Conservation (phyloP, 164 flowering plant species). For the Echeveria elegans region DNA sequence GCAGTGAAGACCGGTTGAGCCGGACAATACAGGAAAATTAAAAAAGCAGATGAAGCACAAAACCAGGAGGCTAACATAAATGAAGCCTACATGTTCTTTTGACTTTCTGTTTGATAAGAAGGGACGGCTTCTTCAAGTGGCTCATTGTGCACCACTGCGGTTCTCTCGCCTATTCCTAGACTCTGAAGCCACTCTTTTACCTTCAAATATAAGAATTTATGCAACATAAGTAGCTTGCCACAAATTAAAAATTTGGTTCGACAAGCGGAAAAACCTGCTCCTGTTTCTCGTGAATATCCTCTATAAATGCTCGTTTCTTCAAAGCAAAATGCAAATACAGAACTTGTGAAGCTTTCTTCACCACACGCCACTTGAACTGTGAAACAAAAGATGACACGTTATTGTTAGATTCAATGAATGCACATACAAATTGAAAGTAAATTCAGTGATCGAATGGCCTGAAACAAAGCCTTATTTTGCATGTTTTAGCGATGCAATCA, state of each 20-base stretch:
- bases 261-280: slow-evolving; percentile 50
- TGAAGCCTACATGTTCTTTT: slow-evolving; percentile 52
- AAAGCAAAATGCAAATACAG: slow-evolving; percentile 78
- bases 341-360: slow-evolving; percentile 92
- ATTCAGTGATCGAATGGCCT: too few relatives aligned
- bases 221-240: neutral
- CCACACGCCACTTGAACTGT: slow-evolving; percentile 86
- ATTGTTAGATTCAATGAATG: too few relatives aligned
- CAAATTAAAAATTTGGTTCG: neutral
- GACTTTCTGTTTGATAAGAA: slow-evolving; percentile 52
- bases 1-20: slow-evolving; percentile 16
- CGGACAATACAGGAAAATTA: slow-evolving; percentile 4
- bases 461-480: too few relatives aligned
- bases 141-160: slow-evolving; percentile 61
- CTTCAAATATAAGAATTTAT: slow-evolving; percentile 21
- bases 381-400: slow-evolving; percentile 3
- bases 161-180: slow-evolving; percentile 75
- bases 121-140: slow-evolving; percentile 72
- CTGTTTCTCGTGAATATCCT: slow-evolving; percentile 89
- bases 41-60: neutral
- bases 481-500: too few relatives aligned
- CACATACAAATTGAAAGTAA: too few relatives aligned
- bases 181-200: slow-evolving; percentile 94
- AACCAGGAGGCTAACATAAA: slow-evolving; percentile 10
- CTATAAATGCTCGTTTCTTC: slow-evolving; percentile 77